Evolutionary conservation across 352 stramenopile species (phyloP).

Genomic region (Phytophthora melonis): DNA sequence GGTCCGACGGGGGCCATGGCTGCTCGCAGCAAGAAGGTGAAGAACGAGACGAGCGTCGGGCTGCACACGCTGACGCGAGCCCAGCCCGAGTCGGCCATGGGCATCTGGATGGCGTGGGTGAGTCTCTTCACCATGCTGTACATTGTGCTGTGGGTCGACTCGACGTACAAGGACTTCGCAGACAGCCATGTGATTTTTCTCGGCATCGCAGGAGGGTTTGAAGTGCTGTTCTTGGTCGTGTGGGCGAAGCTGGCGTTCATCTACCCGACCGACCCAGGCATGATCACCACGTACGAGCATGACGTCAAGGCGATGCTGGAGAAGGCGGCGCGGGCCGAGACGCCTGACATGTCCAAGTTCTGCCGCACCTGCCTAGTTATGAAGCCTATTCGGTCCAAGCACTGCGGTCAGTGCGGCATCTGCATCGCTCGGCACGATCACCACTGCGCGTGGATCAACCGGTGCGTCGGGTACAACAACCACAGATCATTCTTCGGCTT

Average conservation of each 20-base stretch:
- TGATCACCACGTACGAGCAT: conserved; percentile 57
- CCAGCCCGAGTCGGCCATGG: conserved; percentile 76
- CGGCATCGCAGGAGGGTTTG: conserved; percentile 45
- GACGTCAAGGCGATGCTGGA: conserved; percentile 67
- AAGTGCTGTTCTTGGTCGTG: conserved; percentile 58
- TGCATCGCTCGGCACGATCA: conserved; percentile 89
- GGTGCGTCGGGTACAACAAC: conserved; percentile 82
- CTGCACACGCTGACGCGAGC: conserved; percentile 45
- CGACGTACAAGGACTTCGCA: conserved; percentile 49
- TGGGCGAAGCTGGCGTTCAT: conserved; percentile 68
- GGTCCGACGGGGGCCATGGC: conserved; percentile 16
- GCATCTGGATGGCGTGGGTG: conserved; percentile 84
- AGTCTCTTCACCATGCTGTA: conserved; percentile 76
- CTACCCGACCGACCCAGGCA: conserved; percentile 65
- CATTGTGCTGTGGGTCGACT: conserved; percentile 68
- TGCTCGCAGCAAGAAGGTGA: conserved; percentile 38
- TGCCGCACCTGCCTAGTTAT: conserved; percentile 77
- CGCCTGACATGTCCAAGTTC: conserved; percentile 56
- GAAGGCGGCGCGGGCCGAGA: conserved; percentile 50
- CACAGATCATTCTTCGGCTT: conserved; percentile 85
- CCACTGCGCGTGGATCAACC: conserved; percentile 91
- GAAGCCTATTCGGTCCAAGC: conserved; percentile 84
- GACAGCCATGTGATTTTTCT: conserved; percentile 48
- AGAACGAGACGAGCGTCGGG: conserved; percentile 31
- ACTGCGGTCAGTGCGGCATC: conserved; percentile 79